Base-by-base conservation (phyloP, 768 basidiomycete genomes). In the Erythrobasidium yunnanense region DNA sequence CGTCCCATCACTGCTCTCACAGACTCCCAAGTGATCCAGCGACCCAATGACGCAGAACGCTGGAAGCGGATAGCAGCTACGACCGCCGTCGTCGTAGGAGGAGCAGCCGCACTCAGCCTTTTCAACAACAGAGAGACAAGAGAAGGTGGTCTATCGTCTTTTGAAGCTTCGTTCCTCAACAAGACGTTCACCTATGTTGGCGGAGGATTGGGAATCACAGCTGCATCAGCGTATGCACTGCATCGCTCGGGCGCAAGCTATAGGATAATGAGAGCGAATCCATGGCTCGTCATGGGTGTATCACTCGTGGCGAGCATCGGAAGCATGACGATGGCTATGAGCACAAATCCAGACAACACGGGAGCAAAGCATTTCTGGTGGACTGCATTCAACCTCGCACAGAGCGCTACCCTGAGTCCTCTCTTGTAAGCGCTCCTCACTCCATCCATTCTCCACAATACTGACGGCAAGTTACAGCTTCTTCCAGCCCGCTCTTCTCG, bases 321-420 rank as follows among this genome's bases (percentile, higher is more conserved):
- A 0, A 82, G 84, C 2, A 92, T 92, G 87, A 83, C 87, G 80
- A 88, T 86, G 47, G 83, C 83, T 1, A 83, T 83, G 73, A 85
- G 83, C 76, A 90, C 88, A 0, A 79, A 86, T 33, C 87, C 89
- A 0, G 86, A 89, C 71, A 86, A 58, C 32, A 63, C 29, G 22
- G 55, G 51, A 45, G 13, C 11, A n/a, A 51, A 68, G 87, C 76
- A n/a, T 18, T 33, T 60, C 58, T 67, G 68, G 52, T 70, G 58
- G 35, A 30, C 35, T 8, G 84, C 84, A 2, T 92, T 93, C 77
- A 88, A 90, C 69, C 84, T 81, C 2, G 88, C 83, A 74, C 90
- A 92, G 78, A 87, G 87, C 5, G 86, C 87, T 5, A 88, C 87
- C 1, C 79, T 93, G 45, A 87, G 86, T 68, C 90, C 90, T 1